These are phyloP conservation scores for Lolium rigidum DNA, from an alignment of 176 grass and related monocot species.

Conservation along the genomic window DNA sequence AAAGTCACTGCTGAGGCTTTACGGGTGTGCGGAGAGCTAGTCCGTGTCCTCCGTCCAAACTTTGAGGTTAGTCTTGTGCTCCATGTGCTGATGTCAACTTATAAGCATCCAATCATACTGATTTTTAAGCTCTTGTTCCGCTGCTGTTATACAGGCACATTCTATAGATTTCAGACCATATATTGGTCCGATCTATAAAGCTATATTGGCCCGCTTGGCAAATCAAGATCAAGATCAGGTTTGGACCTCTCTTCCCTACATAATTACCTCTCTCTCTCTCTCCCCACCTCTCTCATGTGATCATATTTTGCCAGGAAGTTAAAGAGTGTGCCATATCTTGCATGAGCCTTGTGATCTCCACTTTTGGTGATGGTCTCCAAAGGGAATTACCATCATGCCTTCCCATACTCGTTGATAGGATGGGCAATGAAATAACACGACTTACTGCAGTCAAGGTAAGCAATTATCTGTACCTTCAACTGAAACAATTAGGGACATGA, in stretches of 20 bases:
- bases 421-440: constrained; percentile 99
- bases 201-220: constrained; percentile 86
- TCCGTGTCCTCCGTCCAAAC: constrained; percentile 87
- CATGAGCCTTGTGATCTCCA: constrained; percentile 93
- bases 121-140: constrained; percentile 10
- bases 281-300: not conserved
- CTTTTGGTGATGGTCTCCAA: constrained; percentile 90
- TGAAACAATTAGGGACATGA: not conserved
- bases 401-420: constrained; percentile 98
- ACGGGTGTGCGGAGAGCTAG: constrained; percentile 92
- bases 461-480: not conserved
- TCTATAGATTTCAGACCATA: constrained; percentile 79
- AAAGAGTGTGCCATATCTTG: constrained; percentile 86
- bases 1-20: constrained; percentile 99
- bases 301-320: constrained; percentile 71
- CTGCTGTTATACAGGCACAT: constrained; percentile 52
- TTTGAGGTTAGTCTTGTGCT: constrained; percentile 64
- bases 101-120: constrained; percentile 9
- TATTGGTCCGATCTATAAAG: constrained; percentile 81
- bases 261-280: not conserved
- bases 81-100: constrained; percentile 27
- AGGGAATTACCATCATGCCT: constrained; percentile 87
- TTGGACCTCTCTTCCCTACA: not conserved
- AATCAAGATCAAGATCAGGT: constrained; percentile 99
- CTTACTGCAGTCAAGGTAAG: constrained; percentile 95